Evolutionary conservation across 1,284 basidiomycete genomes (phyloP), one percentile per base, ranked within the genome.

Genomic region (Athelia sp.): DNA sequence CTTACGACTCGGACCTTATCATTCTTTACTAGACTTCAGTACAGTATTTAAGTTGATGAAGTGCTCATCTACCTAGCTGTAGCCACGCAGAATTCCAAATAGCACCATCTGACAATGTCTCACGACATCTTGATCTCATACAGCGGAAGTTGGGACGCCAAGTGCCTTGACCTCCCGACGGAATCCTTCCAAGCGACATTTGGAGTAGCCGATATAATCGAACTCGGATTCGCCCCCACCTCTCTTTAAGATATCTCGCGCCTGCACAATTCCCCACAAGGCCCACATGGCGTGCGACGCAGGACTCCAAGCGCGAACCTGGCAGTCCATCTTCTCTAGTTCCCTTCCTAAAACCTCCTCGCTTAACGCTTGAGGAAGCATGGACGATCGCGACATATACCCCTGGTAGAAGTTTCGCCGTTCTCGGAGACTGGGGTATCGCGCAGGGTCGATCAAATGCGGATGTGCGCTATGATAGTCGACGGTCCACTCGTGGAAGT

Each of bases 401-500:
- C 92, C 82, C 31, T 69, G 66, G 64, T 94, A 94, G 67, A 95
- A 96, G 64, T 89, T 89, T 50, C 75, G 72, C 8, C 91, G 82
- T 64, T 97, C 77, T 31, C 74, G 72, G 17, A 60, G 56, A 1
- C 81, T 81, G 3, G 94, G 94, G 69, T 95, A 96, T 4, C 73
- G 74, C 18, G 75, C 72, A 54, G 78, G 74, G 49, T 84, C 72
- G 43, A 88, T 80, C 49, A 93, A 59, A 56, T 94, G 90, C 43
- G 93, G 88, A 0, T 79, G 81, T 19, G 76, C 64, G 6, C 79
- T 76, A 62, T 91, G 87, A 67, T 97, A 97, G 67, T 96, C 79
- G 17, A 90, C 88, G 23, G 89, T 89, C 93, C 94, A 97, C 69
- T 97, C 94, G 63, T 91, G 85, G 69, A 96, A 97, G n/a, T n/a